Base-by-base conservation (phyloP, 148 eudicot species). In the Rhododendron griersonianum region DNA sequence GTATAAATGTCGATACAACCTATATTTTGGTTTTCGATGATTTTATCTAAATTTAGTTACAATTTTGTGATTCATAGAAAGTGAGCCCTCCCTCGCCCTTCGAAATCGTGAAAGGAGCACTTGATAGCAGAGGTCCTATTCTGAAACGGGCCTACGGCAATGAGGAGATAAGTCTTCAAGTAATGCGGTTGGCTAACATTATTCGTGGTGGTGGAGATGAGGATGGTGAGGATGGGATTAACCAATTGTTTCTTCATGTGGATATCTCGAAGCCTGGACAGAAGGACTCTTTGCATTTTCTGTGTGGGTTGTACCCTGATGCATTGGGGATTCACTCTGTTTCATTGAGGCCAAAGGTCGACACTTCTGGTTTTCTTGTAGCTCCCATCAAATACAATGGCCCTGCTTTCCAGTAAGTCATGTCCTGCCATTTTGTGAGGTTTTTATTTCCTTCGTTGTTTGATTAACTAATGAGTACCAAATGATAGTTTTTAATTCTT, bases 271-370 rank as follows among this genome's bases (percentile, higher is more conserved):
- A 95, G 89, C 95, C 93, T 61, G 93, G 92, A 41, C 90, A 89
- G 86, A 83, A 85, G 15, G 84, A 92, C 19, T 89, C 94, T 57
- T 76, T 96, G 92, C 96, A 93, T 87, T 92, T 96, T 73, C 96
- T 96, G 25, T 96, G 98, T 73, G 98, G 98, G 37, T 86, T 96
- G 89, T 96, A 95, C 81, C 99, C 98, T 2, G 99, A 96, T 91
- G 99, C 99, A 9, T 80, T 95, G 84, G 99, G 98, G 63, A 93
- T 96, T 86, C 98, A 96, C 51, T 96, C 99, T 30, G 93, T 96
- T 88, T 89, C 98, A n/a, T 82, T 94, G 90, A 93, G 96, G 79
- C 94, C 95, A 11, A 94, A 92, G 89, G 81, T 84, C 16, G 93
- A 92, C 65, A 85, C 91, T 74, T 88, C 90, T 5, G 93, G 91